Percentiles rank a stretch among this genome's conserved stretches.
These are phyloP conservation scores for Cyberlindnera mycetangii DNA, from an alignment of 805 yeast species.

Conservation along the genomic window DNA sequence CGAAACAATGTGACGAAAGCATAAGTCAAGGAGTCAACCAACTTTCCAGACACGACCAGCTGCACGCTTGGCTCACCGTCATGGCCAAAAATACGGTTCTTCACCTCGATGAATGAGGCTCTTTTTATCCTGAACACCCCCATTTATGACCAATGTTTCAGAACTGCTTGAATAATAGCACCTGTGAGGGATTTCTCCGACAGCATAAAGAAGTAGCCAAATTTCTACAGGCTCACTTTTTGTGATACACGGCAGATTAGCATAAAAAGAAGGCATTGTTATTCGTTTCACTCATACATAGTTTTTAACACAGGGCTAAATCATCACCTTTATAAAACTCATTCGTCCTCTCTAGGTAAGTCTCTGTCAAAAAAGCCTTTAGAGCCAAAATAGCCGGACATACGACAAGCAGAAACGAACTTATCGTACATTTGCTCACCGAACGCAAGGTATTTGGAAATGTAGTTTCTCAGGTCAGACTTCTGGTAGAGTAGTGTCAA, in stretches of 20 bases:
- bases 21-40: constrained; percentile 9
- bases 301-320: too few relatives aligned
- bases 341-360: neutral
- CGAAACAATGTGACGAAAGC: constrained; percentile 6
- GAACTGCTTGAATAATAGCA: too few relatives aligned
- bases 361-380: constrained; percentile 18
- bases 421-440: constrained; percentile 61
- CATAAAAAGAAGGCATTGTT: neutral
- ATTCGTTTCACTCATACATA: neutral
- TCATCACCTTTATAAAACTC: too few relatives aligned
- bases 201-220: too few relatives aligned
- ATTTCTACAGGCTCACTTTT: neutral
- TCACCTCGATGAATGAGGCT: constrained; percentile 5
- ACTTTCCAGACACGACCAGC: constrained; percentile 1
- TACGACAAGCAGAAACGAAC: constrained; percentile 42
- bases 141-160: constrained; percentile 1
- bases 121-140: constrained; percentile 8
- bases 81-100: constrained; percentile 8
- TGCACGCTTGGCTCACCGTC: constrained; percentile 2
- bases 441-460: constrained; percentile 50
- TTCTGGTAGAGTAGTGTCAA: constrained; percentile 37
- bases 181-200: too few relatives aligned
- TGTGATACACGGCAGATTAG: neutral
- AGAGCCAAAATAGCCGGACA: constrained; percentile 44
- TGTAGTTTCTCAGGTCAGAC: constrained; percentile 41